Conservation (phyloP, 805 yeast genomes). For the Sporopachydermia lactativora region DNA sequence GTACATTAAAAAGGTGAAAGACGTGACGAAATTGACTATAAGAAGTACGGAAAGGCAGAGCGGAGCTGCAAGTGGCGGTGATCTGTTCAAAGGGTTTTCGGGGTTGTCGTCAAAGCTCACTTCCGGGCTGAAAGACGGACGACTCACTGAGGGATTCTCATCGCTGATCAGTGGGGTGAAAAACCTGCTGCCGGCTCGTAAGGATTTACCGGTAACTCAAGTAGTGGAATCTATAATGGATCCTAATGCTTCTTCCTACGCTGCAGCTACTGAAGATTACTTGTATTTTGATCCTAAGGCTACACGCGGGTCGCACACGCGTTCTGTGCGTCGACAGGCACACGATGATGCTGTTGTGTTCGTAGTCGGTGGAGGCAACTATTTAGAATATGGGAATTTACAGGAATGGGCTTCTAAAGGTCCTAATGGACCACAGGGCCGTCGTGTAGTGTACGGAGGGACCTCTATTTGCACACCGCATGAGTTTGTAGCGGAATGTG, state of each 20-base stretch:
- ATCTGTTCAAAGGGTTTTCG: constrained; percentile 36
- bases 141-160: constrained; percentile 78
- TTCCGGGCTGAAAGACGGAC: constrained; percentile 69
- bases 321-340: constrained; percentile 73
- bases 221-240: constrained; percentile 88
- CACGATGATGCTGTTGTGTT: constrained; percentile 78
- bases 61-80: constrained; percentile 15
- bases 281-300: constrained; percentile 78
- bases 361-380: constrained; percentile 95
- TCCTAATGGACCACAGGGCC: constrained; percentile 23
- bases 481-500: constrained; percentile 55
- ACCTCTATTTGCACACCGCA: constrained; percentile 61
- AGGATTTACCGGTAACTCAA: constrained; percentile 77
- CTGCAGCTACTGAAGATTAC: constrained; percentile 76
- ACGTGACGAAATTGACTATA: constrained; percentile 39
- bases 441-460: constrained; percentile 72
- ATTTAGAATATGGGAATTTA: constrained; percentile 83
- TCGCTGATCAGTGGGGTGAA: constrained; percentile 79
- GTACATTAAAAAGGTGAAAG: constrained; percentile 73
- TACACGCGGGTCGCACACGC: constrained; percentile 78
- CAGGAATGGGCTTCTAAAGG: constrained; percentile 63
- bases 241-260: constrained; percentile 31
- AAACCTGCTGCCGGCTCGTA: constrained; percentile 75
- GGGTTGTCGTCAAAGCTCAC: constrained; percentile 58
- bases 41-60: constrained; percentile 13